A percentile compares a stretch with the other conserved stretches of the same genome.
Evolutionary conservation across 441 rosid species (phyloP).

Genomic region (Brassica balearica): DNA sequence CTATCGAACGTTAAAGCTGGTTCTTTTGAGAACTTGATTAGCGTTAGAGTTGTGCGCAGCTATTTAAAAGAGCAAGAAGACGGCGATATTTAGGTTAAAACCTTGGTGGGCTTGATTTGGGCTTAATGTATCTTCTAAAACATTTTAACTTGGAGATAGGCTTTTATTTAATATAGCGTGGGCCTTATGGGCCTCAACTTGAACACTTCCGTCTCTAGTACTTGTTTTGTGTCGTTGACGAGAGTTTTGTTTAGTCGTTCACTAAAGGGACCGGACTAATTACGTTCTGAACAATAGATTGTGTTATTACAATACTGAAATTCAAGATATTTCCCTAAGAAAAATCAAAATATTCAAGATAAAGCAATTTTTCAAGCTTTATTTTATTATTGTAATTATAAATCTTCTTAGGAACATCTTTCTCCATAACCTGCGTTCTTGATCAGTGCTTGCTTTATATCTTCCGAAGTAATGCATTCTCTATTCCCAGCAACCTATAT

Average conservation of each 20-base stretch:
- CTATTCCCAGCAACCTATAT: slow-evolving; percentile 60
- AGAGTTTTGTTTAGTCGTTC: background rate
- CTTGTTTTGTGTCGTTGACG: background rate
- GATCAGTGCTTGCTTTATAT: slow-evolving; percentile 83
- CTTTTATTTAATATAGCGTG: background rate
- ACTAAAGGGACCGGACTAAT: background rate
- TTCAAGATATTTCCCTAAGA: background rate
- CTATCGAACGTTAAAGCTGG: background rate
- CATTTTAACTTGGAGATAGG: background rate
- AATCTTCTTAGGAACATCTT: slow-evolving; percentile 23
- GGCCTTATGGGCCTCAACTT: background rate
- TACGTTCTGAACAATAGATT: background rate
- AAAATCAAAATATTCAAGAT: background rate
- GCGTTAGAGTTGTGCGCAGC: background rate
- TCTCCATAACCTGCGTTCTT: slow-evolving; percentile 93
- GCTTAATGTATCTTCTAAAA: background rate
- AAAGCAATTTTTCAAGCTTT: background rate
- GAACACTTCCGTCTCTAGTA: background rate
- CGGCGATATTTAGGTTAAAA: slow-evolving; percentile 35
- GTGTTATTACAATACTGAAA: background rate
- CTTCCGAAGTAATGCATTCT: slow-evolving; percentile 60
- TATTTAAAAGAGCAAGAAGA: slow-evolving; percentile 29
- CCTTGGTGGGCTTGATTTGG: background rate
- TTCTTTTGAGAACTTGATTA: background rate
- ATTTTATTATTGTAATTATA: background rate